Base-by-base conservation (phyloP, 306 rosid genomes). In the barrel medic (Medicago truncatula) region DNA sequence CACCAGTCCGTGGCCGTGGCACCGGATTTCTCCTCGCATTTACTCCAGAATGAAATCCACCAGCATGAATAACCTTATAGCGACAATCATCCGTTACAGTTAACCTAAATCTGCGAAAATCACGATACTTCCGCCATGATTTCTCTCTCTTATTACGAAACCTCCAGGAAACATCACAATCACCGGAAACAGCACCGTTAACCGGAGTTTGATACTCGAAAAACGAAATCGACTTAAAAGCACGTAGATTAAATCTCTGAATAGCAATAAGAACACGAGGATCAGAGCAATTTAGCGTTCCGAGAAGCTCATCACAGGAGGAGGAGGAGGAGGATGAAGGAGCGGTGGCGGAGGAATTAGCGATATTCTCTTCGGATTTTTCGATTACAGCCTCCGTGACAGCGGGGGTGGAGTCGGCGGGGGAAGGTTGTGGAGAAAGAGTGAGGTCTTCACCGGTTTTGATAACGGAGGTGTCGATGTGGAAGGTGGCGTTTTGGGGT, bases 101-200 rank as follows among this genome's bases (percentile, higher is more conserved):
- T 2, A 95, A 38, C 83, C 5, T 83, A 52, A 92, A 95, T 61
- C 99, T 85, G 52, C 99, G 87, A 41, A 96, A 96, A 73, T 96
- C 99, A 66, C 99, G 91, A 20, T 96, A 96, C 90, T 87, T 96
- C 38, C 99, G 85, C 99, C 99, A 92, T 0, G 98, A 92, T 67
- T 89, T 91, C 83, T 96, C 99, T 81, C 86, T 88, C 80, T 87
- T 96, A 78, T 92, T 96, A 39, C 99, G 83, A 74, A 96, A 96
- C 74, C 90, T 82, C 99, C 99, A 96, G 9, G 89, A 60, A 41
- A 88, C 97, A 62, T 96, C 99, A 23, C 99, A 96, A 71, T 96
- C 99, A 21, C 83, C 88, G n/a, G 85, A 61, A 17, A 71, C 80
- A 4, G 98, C 82, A 43, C 98, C 98, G 47, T 87, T 90, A 3